Conservation (phyloP, 345 rosid genomes). For the Populus ilicifolia region DNA sequence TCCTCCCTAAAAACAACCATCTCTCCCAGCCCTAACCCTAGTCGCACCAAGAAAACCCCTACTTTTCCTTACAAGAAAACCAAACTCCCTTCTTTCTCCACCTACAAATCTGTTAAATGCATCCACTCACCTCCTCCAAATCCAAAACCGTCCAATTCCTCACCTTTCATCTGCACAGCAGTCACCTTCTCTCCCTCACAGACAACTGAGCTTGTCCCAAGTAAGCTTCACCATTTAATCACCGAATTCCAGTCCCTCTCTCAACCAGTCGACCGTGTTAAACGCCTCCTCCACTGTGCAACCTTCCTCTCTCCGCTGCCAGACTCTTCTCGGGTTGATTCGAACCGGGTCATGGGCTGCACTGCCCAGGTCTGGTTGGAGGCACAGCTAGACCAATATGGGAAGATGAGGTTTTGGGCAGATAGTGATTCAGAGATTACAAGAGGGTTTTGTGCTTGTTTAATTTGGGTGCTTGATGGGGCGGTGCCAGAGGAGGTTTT, state of each 20-base stretch:
- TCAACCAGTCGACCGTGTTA: conserved; percentile 60
- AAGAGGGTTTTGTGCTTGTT: conserved; percentile 73
- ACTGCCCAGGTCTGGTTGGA: conserved; percentile 89
- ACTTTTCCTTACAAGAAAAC: neutral
- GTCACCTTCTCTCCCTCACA: conserved; percentile 42
- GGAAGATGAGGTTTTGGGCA: conserved; percentile 70
- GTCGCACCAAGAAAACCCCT: neutral
- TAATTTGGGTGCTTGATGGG: conserved; percentile 61
- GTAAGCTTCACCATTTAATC: conserved; percentile 46
- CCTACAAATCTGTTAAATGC: conserved; percentile 33
- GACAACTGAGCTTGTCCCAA: conserved; percentile 41
- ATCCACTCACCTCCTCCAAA: conserved; percentile 27
- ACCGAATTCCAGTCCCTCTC: conserved; percentile 61
- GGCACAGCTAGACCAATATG: conserved; percentile 49
- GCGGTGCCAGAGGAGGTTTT: conserved; percentile 72
- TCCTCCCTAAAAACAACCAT: conserved; percentile 4
- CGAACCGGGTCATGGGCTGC: conserved; percentile 95
- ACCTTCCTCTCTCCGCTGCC: conserved; percentile 51
- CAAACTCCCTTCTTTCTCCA: neutral
- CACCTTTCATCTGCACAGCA: conserved; percentile 55
- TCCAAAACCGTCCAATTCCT: conserved; percentile 20
- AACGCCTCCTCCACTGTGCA: conserved; percentile 61
- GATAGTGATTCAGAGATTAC: conserved; percentile 89
- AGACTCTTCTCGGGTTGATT: conserved; percentile 53
- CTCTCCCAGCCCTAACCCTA: neutral